Conservation (phyloP, 2,329 filamentous ascomycete genomes). For the Ceratocystis ficicola region DNA sequence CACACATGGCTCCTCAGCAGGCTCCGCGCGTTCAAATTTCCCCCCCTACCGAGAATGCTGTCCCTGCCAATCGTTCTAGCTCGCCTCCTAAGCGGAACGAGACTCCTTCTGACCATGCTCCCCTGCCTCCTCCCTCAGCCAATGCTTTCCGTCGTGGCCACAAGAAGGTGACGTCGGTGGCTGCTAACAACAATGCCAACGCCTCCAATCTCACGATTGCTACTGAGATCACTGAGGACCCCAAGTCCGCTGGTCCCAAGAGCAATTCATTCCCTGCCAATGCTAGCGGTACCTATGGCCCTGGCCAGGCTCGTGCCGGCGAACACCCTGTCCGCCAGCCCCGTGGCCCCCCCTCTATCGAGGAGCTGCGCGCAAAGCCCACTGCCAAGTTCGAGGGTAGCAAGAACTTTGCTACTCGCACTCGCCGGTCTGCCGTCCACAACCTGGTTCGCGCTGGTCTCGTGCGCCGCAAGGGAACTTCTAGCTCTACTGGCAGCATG, state of each 20-base stretch:
- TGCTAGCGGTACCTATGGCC: slow-evolving; percentile 74
- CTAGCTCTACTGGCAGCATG: slow-evolving; percentile 62
- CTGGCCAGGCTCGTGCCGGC: slow-evolving; percentile 81
- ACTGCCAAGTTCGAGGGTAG: slow-evolving; percentile 90
- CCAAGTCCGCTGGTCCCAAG: slow-evolving; percentile 57
- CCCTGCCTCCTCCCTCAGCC: slow-evolving; percentile 75
- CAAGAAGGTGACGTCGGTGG: slow-evolving; percentile 74
- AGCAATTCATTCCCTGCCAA: slow-evolving; percentile 73
- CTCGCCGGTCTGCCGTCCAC: slow-evolving; percentile 81
- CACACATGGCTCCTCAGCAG: slow-evolving; percentile 16
- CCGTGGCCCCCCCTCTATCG: slow-evolving; percentile 77
- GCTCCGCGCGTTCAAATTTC: slow-evolving; percentile 66
- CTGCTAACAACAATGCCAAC: slow-evolving; percentile 34
- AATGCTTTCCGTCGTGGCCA: slow-evolving; percentile 89
- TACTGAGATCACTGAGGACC: slow-evolving; percentile 30
- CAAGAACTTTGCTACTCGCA: slow-evolving; percentile 91
- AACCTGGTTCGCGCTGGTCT: slow-evolving; percentile 84
- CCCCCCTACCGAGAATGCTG: slow-evolving; percentile 55
- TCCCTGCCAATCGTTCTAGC: slow-evolving; percentile 45
- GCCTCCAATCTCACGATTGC: slow-evolving; percentile 39
- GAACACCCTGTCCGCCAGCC: slow-evolving; percentile 92
- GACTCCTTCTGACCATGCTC: slow-evolving; percentile 54
- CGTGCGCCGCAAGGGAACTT: slow-evolving; percentile 67
- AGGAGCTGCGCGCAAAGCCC: slow-evolving; percentile 80
- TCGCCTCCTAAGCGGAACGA: slow-evolving; percentile 55